These are phyloP conservation scores for Penicillium sp. DNA, from an alignment of 2,329 filamentous ascomycete species.

Conservation along the genomic window DNA sequence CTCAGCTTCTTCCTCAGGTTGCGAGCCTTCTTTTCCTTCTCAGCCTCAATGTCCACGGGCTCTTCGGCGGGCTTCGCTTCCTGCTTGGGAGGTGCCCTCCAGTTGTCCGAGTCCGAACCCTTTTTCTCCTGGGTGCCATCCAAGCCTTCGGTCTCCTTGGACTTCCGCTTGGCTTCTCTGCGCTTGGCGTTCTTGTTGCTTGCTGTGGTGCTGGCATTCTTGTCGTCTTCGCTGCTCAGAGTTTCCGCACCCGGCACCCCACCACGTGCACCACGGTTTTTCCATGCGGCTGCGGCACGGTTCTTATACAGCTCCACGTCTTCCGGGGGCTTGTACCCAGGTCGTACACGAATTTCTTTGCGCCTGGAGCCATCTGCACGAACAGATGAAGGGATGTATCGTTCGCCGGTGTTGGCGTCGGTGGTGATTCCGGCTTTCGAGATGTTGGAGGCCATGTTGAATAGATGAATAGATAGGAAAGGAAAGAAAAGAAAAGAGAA, in stretches of 20 bases:
- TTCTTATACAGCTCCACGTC: constrained; percentile 97
- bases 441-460: constrained; percentile 17
- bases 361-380: constrained; percentile 86
- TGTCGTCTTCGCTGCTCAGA: constrained; percentile 50
- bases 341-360: constrained; percentile 88
- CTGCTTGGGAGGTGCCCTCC: constrained; percentile 29
- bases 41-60: constrained; percentile 62
- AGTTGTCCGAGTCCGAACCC: constrained; percentile 29
- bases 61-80: constrained; percentile 25
- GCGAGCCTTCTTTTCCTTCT: constrained; percentile 87
- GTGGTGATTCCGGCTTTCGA: constrained; percentile 64
- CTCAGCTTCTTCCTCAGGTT: constrained; percentile 91
- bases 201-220: constrained; percentile 45
- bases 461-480: neutral
- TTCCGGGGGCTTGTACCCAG: constrained; percentile 89
- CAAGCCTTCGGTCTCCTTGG: constrained; percentile 54
- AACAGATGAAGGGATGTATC: constrained; percentile 80
- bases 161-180: constrained; percentile 61
- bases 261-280: constrained; percentile 63
- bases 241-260: constrained; percentile 69
- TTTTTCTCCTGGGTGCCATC: constrained; percentile 19
- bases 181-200: constrained; percentile 85
- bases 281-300: constrained; percentile 77
- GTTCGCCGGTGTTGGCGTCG: constrained; percentile 68
- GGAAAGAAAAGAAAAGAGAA: neutral